Evolutionary conservation across 2,329 filamentous ascomycete species (phyloP).

Genomic region (Aspergillus vadensis): DNA sequence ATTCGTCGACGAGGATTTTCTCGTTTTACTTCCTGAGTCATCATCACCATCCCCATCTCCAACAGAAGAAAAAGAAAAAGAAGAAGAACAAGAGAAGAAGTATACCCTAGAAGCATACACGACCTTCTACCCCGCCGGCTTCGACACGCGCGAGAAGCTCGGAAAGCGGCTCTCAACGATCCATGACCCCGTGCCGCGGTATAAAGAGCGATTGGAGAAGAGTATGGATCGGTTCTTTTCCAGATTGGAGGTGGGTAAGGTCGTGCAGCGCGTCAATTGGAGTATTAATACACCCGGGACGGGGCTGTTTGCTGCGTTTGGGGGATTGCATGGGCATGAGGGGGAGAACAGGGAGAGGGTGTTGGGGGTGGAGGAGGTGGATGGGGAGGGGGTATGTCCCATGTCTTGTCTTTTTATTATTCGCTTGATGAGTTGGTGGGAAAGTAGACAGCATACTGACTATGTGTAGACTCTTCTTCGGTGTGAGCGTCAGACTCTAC

Average conservation of each 20-base stretch:
- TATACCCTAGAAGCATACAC: conserved; percentile 61
- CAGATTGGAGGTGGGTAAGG: conserved; percentile 53
- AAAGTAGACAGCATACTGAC: conserved; percentile 17
- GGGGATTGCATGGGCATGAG: conserved; percentile 34
- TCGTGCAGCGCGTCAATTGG: conserved; percentile 60
- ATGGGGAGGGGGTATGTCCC: conserved; percentile 50
- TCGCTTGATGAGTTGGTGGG: too few species aligned
- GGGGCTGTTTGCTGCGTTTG: conserved; percentile 45
- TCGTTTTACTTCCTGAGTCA: conserved; percentile 56
- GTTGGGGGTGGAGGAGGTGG: conserved; percentile 39
- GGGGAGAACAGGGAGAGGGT: conserved; percentile 17
- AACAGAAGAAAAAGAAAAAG: conserved; percentile 1
- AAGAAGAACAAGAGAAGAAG: conserved; percentile 35
- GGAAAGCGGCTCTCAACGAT: conserved; percentile 56
- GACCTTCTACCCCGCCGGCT: conserved; percentile 61
- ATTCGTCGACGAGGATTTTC: conserved; percentile 62
- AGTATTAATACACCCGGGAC: conserved; percentile 40
- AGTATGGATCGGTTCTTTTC: conserved; percentile 66
- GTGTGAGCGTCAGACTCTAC: conserved; percentile 63
- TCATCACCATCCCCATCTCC: conserved; percentile 11
- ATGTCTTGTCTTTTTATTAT: too few species aligned
- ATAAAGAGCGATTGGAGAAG: conserved; percentile 57
- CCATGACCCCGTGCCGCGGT: conserved; percentile 61
- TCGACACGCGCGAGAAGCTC: conserved; percentile 59
- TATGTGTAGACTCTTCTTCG: conserved; percentile 50